Base-by-base conservation (phyloP, 768 basidiomycete genomes). In the Kondoa malvinella region DNA sequence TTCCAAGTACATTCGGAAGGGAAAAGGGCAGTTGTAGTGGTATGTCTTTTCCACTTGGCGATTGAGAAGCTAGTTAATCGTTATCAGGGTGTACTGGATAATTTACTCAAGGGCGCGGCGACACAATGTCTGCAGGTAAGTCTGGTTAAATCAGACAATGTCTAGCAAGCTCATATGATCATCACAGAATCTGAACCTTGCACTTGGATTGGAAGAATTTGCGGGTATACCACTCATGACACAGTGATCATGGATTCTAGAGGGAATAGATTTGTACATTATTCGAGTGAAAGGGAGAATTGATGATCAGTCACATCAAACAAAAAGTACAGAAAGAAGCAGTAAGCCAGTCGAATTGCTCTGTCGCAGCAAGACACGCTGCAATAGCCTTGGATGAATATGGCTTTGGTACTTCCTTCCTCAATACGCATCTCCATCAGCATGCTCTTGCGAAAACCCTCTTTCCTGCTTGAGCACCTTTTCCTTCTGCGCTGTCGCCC, bases 31-130 rank as follows among this genome's bases (percentile, higher is more conserved):
- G 95, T 97, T 26, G 83, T 96, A n/a, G 90, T 94, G 27, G 89
- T 89, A 74, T 67, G 62, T 33, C 65, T 40, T 27, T n/a, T 1
- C 32, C 4, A 25, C 60, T 31, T 56, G 16, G 26, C 60, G 14
- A 27, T 56, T 32, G 17, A 3, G 1, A 57, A 50, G 32, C 33
- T 40, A 25, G 12, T 17, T 56, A 3, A 21, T 15, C 57, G 25
- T 1, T 25, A 60, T 4, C 70, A 90, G 89, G 94, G 90, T 62
- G 92, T 92, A 0, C 78, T 99, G 74, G 95, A 99, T 76, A 99
- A 99, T 79, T 79, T 99, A 67, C 81, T 99, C 70, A 99, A 99
- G 77, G 95, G 95, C 4, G 95, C 95, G 63, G 95, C 95, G 21
- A 97, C 94, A n/a, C 95, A 99, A 77, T 96, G 94, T 77, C 76